Percentiles rank a stretch among this genome's conserved stretches.
Conservation (phyloP, 2,329 filamentous ascomycete species). For the Monosporascus sp. region DNA sequence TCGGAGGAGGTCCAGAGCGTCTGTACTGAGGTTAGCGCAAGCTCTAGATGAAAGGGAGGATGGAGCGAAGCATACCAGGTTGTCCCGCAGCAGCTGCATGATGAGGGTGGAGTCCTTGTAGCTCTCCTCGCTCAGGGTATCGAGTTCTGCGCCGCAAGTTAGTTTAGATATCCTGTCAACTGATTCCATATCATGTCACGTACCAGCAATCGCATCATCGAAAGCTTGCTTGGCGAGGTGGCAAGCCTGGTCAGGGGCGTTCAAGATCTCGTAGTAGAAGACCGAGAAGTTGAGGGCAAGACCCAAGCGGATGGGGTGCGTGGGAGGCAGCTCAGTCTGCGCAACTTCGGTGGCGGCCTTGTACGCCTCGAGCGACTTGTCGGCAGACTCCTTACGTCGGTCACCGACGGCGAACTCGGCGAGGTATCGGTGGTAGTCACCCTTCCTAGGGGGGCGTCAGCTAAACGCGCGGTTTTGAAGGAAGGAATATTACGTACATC, state of each 20-base stretch:
- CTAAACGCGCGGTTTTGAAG: constrained; percentile 7
- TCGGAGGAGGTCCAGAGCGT: constrained; percentile 99
- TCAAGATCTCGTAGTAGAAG: constrained; percentile 99
- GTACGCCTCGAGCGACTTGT: constrained; percentile 95
- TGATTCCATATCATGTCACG: constrained; percentile 8
- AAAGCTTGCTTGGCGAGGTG: constrained; percentile 95
- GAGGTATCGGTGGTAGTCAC: constrained; percentile 98
- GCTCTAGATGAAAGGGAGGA: background rate
- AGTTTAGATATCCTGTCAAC: constrained; percentile 9
- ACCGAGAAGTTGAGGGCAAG: constrained; percentile 95
- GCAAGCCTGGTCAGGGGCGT: constrained; percentile 96
- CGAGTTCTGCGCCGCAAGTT: constrained; percentile 61
- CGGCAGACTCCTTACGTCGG: constrained; percentile 90
- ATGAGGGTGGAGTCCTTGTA: constrained; percentile 99
- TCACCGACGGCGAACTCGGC: constrained; percentile 94
- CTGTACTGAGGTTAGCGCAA: constrained; percentile 42
- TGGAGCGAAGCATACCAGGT: constrained; percentile 60
- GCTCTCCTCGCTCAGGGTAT: constrained; percentile 95
- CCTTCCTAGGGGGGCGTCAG: constrained; percentile 66
- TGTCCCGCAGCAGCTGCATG: constrained; percentile 97
- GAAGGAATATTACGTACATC: constrained; percentile 58
- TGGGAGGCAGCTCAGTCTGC: constrained; percentile 81
- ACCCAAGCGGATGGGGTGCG: constrained; percentile 88
- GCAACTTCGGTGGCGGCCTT: constrained; percentile 89
- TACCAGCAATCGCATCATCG: constrained; percentile 86